Evolutionary conservation across 192 early-diverging fungal genomes (phyloP), one percentile per base, ranked within the genome.

Genomic region (Coemansia sp.): DNA sequence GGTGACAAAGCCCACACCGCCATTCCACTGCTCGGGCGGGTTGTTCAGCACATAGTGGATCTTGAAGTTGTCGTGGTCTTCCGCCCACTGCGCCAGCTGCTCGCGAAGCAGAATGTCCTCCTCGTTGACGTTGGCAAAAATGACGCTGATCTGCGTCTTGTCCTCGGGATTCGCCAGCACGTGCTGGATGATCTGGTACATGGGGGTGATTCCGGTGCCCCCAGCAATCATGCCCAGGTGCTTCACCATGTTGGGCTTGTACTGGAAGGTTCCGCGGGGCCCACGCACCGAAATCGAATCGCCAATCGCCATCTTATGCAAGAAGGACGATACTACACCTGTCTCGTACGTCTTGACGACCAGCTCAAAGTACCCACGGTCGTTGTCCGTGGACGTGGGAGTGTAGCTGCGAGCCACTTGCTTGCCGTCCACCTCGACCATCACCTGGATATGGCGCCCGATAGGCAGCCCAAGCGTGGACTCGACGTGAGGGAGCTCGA

Each of bases 151-250:
- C 40, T 81, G 81, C 26, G 96, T 98, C 65, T 85, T 86, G 67
- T 98, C 96, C 30, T 81, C 69, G 17, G 91, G 91, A 74, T 98
- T 90, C 49, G 85, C 84, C 53, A 90, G 57, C 20, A 96, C 83
- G 26, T 88, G 86, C 45, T 90, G 89, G 44, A 96, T 90, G 54
- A 98, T 87, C 86, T 88, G 93, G 53, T 90, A 82, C 94, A 97
- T 97, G 45, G 94, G 94, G 1, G 94, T 93, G 59, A 97, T 90
- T n/a, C 89, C 94, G 44, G 94, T 92, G 50, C 94, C 94, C 28
- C 93, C 91, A 36, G 93, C 93, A 81, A 94, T 86, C 93, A 97
- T 94, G 51, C 93, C 92, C 14, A 97, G 71, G 8, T 68, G 70
- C 12, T 80, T 80, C 39, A 85, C 82, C 79, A 92, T 85, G 64